Evolutionary conservation across 306 rosid species (phyloP), one percentile per base, ranked within the genome.

Genomic region (Prinsepia uniflora): DNA sequence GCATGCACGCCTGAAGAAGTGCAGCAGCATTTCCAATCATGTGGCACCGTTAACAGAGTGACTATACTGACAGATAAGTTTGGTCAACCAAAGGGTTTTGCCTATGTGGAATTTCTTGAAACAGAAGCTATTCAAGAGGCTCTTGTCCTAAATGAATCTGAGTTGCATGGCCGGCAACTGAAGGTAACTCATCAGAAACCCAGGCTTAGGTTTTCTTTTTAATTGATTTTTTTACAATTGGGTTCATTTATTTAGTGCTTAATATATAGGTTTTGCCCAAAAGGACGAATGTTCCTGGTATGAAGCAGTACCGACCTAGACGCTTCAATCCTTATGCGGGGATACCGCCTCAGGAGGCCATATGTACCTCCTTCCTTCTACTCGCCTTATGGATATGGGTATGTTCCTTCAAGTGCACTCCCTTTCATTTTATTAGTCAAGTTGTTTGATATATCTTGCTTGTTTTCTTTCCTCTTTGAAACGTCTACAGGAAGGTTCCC

Each of bases 1-100:
- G 93, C 96, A 47, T 93, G 98, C 86, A 90, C 98, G 5, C 98
- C 98, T 79, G 97, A 94, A 83, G 98, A 94, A 87, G 98, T 90
- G 81, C 96, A 93, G 84, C 94, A 87, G 82, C 98, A 90, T 84
- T 90, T 90, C 77, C 96, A 93, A 73, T 90, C 97, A 68, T 90
- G 97, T 59, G 98, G 97, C 48, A 93, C 96, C 3, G 96, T 90
- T 63, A 93, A 93, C 84, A 83, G 97, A 77, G 96, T 90, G 75
- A 90, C 97, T 30, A 93, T 88, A 76, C 82, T 90, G 78, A 90
- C 96, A 3, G 98, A 93, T 80, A 93, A 93, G 80, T 86, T 80
- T 76, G 96, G 97, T 67, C 94, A 94, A 71, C 98, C 97, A 22
- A 90, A 90, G 85, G 98, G 98, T 78, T 94, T 94, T 63, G 98